These are phyloP conservation scores for Russula sp. DNA, from an alignment of 768 basidiomycete genomes.

Conservation along the genomic window DNA sequence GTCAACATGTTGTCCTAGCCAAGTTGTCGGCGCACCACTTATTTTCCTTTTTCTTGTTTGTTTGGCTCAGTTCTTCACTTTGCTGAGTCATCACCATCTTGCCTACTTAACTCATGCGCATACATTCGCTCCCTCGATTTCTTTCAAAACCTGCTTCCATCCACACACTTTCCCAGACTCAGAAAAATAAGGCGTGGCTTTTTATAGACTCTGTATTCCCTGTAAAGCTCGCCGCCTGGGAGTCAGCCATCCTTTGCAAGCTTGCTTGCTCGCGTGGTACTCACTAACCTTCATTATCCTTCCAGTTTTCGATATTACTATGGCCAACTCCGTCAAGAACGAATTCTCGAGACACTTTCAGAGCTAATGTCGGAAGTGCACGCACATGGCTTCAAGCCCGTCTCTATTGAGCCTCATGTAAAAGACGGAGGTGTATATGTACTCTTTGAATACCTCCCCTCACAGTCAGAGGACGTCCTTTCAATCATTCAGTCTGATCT, in stretches of 20 bases:
- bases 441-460: conserved; percentile 50
- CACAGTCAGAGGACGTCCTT: conserved; percentile 28
- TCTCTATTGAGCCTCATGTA: conserved; percentile 52
- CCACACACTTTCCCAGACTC: conserved; percentile 13
- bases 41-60: not conserved
- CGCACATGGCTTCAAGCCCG: conserved; percentile 50
- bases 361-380: conserved; percentile 45
- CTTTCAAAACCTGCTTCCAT: not conserved
- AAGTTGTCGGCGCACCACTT: conserved; percentile 32
- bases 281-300: not conserved
- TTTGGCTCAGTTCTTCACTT: not conserved
- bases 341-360: conserved; percentile 43
- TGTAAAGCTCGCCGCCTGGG: conserved; percentile 60
- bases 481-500: conserved; percentile 44
- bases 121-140: conserved; percentile 6
- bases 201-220: conserved; percentile 79
- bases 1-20: conserved; percentile 25
- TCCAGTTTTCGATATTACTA: conserved; percentile 56
- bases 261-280: not conserved
- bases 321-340: conserved; percentile 51
- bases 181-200: conserved; percentile 47
- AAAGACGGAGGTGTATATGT: conserved; percentile 90
- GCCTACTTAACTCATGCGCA: not conserved
- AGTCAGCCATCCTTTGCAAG: conserved; percentile 41
- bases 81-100: too few species aligned